Evolutionary conservation across 257 asterid species (phyloP).

Genomic region (Solanum chmielewskii): DNA sequence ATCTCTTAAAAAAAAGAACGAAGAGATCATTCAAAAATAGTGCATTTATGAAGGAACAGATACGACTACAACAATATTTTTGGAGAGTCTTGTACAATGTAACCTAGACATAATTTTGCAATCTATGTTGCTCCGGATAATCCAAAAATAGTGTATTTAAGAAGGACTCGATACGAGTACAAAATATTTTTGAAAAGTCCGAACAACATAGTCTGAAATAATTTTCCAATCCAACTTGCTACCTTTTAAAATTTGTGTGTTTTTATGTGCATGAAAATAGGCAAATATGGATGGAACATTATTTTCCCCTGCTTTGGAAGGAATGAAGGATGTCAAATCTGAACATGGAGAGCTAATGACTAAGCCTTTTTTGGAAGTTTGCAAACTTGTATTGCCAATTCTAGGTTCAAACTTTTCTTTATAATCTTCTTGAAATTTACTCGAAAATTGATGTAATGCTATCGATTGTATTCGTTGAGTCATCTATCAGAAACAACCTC

Average conservation of each 20-base stretch:
- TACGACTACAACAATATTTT: no score
- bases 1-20: no score
- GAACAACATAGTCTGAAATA: background rate
- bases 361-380: conserved; percentile 67
- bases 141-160: background rate
- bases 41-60: background rate
- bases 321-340: conserved; percentile 53
- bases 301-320: conserved; percentile 55
- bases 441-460: background rate
- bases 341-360: conserved; percentile 62
- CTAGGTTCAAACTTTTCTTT: conserved; percentile 31
- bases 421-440: background rate
- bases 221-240: background rate
- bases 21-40: no score
- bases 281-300: conserved; percentile 43
- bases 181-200: background rate
- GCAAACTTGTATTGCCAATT: conserved; percentile 74
- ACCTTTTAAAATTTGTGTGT: background rate
- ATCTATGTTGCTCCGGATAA: background rate
- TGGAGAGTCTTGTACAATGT: background rate
- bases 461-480: background rate
- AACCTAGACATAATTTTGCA: background rate
- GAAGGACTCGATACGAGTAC: background rate
- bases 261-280: background rate
- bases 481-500: background rate